Conservation (phyloP, 192 early-diverging fungal genomes). For the Backusella psychrophila region DNA sequence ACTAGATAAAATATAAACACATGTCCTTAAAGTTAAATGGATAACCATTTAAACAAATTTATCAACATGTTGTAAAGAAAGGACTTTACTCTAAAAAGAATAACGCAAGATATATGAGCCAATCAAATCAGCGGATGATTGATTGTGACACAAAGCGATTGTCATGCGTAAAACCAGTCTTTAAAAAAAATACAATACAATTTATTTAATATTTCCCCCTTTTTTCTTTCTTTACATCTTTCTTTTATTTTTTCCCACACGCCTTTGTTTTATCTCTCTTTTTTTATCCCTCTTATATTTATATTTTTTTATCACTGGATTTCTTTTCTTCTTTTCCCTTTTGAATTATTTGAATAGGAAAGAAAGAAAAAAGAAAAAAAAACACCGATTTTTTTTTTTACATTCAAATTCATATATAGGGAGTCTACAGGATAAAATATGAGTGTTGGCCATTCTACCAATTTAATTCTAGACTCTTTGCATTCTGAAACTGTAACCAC, state of each 20-base stretch:
- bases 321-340: neutral
- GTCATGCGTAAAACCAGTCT: neutral
- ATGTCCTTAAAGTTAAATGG: too few relatives aligned
- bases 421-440: neutral
- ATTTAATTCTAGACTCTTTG: neutral
- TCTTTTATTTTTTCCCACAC: neutral
- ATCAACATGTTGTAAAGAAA: too few relatives aligned
- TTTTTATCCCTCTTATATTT: neutral
- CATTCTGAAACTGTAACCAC: conserved; percentile 2
- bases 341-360: conserved; percentile 6
- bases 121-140: neutral
- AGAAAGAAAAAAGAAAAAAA: neutral
- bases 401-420: neutral
- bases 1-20: too few relatives aligned
- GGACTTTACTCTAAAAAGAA: too few relatives aligned
- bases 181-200: neutral
- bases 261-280: neutral
- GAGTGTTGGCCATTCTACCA: neutral
- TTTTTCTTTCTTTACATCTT: neutral
- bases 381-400: neutral
- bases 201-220: neutral
- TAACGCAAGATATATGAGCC: neutral
- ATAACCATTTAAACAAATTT: too few relatives aligned
- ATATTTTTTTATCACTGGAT: neutral
- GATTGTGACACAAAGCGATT: neutral